A percentile compares a stretch with the other conserved stretches of the same genome.
These are phyloP conservation scores for Aspergillus sp. DNA, from an alignment of 2,329 filamentous ascomycete genomes.

Conservation along the genomic window DNA sequence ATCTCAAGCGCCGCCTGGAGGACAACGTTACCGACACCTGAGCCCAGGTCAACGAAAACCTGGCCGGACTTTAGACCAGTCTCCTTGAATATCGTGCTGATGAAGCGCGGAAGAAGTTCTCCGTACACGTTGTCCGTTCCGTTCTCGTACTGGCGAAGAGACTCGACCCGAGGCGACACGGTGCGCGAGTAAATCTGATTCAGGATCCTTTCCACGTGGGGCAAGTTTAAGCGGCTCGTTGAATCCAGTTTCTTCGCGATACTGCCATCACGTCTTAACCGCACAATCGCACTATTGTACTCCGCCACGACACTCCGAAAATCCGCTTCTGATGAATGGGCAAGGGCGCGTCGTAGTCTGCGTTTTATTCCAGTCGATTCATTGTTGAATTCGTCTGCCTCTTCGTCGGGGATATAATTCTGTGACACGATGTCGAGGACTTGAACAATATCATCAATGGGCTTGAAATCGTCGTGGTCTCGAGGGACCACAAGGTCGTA, in stretches of 20 bases:
- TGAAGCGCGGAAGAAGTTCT: slow-evolving; percentile 82
- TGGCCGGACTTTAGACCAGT: slow-evolving; percentile 77
- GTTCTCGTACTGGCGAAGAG: slow-evolving; percentile 80
- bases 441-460: slow-evolving; percentile 68
- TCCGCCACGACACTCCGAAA: slow-evolving; percentile 73
- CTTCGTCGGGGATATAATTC: slow-evolving; percentile 73
- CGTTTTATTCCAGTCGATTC: slow-evolving; percentile 74
- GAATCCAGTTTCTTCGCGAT: slow-evolving; percentile 71
- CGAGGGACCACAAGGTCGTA: slow-evolving; percentile 77
- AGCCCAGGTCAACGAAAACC: slow-evolving; percentile 92
- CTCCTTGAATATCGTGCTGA: slow-evolving; percentile 77
- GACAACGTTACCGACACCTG: slow-evolving; percentile 93
- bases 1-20: slow-evolving; percentile 91
- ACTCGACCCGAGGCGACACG: slow-evolving; percentile 84
- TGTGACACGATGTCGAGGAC: slow-evolving; percentile 70
- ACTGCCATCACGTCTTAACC: slow-evolving; percentile 68
- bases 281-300: slow-evolving; percentile 73
- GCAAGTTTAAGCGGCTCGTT: slow-evolving; percentile 69
- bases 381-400: slow-evolving; percentile 69
- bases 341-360: slow-evolving; percentile 72
- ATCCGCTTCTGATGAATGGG: slow-evolving; percentile 66
- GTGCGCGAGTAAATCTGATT: slow-evolving; percentile 89
- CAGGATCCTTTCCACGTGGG: slow-evolving; percentile 77
- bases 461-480: slow-evolving; percentile 72
- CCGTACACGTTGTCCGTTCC: slow-evolving; percentile 94